Evolutionary conservation across 768 basidiomycete genomes (phyloP).

Genomic region (Neoboletus subvelutipes): DNA sequence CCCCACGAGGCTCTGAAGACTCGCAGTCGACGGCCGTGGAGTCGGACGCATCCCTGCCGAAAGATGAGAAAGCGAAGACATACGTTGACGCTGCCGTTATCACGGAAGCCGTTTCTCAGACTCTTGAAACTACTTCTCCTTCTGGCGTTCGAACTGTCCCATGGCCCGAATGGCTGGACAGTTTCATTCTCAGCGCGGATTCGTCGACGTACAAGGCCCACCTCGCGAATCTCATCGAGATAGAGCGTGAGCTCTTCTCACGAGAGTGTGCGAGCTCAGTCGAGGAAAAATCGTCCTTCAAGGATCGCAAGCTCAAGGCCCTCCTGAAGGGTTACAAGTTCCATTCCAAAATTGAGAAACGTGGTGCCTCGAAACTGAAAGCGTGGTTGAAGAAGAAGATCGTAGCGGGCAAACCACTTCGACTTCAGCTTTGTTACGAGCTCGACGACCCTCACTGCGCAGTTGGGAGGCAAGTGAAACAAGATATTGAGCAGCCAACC

Average conservation of each 20-base stretch:
- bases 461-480: slow-evolving; percentile 39
- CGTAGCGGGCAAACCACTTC: slow-evolving; percentile 36
- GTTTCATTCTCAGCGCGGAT: slow-evolving; percentile 35
- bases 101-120: slow-evolving; percentile 18
- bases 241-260: slow-evolving; percentile 35
- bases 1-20: slow-evolving; percentile 63
- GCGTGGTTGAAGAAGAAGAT: slow-evolving; percentile 67
- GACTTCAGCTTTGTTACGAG: slow-evolving; percentile 41
- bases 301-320: slow-evolving; percentile 42
- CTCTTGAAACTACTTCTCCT: slow-evolving; percentile 18
- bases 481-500: slow-evolving; percentile 17
- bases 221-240: slow-evolving; percentile 35
- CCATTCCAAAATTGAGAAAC: slow-evolving; percentile 29
- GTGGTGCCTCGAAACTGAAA: slow-evolving; percentile 51
- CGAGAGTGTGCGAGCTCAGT: slow-evolving; percentile 17
- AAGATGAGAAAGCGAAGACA: slow-evolving; percentile 17
- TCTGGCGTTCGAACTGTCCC: slow-evolving; percentile 31
- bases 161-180: slow-evolving; percentile 43
- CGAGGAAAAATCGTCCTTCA: slow-evolving; percentile 27
- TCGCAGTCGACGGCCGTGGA: slow-evolving; percentile 56
- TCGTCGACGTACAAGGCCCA: slow-evolving; percentile 37
- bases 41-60: slow-evolving; percentile 11
- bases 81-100: slow-evolving; percentile 21
- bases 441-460: slow-evolving; percentile 40
- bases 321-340: slow-evolving; percentile 45